Evolutionary conservation across 139 green algal genomes (phyloP).

Genomic region (Chlorella sp.): DNA sequence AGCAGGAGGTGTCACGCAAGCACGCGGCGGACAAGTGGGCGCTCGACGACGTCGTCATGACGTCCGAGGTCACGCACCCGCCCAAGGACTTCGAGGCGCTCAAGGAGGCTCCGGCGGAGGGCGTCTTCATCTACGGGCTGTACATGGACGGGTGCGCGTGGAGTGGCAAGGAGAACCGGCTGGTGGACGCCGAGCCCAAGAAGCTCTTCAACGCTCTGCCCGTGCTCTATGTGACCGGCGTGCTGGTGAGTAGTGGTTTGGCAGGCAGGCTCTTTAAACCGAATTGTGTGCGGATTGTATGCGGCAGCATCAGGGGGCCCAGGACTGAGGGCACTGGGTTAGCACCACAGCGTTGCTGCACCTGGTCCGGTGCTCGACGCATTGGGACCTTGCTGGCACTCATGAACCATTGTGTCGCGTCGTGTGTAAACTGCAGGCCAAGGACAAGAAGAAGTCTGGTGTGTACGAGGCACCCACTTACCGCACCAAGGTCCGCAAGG

Average conservation of each 20-base stretch:
- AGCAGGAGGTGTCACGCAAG: slow-evolving; percentile 86
- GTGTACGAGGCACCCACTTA: slow-evolving; percentile 81
- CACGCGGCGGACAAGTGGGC: slow-evolving; percentile 90
- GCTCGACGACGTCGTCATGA: slow-evolving; percentile 92
- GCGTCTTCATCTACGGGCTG: slow-evolving; percentile 90
- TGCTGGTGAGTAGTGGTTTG: slow-evolving; percentile 40
- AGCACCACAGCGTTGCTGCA: slow-evolving; percentile 16
- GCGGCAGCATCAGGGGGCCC: no score
- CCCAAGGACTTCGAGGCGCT: slow-evolving; percentile 78
- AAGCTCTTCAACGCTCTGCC: slow-evolving; percentile 85
- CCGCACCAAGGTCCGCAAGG: slow-evolving; percentile 73
- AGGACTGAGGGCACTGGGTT: no score
- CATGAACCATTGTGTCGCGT: not conserved
- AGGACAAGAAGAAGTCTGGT: slow-evolving; percentile 64
- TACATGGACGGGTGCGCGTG: slow-evolving; percentile 93
- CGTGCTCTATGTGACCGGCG: slow-evolving; percentile 82
- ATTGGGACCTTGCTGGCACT: not conserved
- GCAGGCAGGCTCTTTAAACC: not conserved
- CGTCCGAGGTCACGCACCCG: slow-evolving; percentile 78
- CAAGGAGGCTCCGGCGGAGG: slow-evolving; percentile 73
- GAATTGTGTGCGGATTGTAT: not conserved
- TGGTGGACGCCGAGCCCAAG: slow-evolving; percentile 89
- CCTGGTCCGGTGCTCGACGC: slow-evolving; percentile 27
- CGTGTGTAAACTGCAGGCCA: no score
- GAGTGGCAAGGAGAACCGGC: slow-evolving; percentile 68